Evolutionary conservation across 306 rosid genomes (phyloP), one percentile per base, ranked within the genome.

Genomic region (Begonia peltatifolia): DNA sequence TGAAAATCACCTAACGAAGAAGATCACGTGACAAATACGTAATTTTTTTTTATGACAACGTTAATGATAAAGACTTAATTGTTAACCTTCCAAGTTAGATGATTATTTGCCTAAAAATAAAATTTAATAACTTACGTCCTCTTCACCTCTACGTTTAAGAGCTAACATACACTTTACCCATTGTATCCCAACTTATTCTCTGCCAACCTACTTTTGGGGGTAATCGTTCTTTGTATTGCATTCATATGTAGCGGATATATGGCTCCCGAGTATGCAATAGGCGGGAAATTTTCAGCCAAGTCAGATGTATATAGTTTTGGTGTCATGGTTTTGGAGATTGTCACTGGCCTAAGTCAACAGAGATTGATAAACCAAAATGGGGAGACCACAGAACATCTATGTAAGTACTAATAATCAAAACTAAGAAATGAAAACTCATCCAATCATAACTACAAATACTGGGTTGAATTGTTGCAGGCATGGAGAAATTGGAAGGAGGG

Each of bases 401-500:
- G 76, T 71, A 42, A 12, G 59, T 65, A 12, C 50, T 6, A 7
- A 49, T 12, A 50, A 50, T 44, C 14, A 44, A 10, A 1, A 11
- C 9, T 44, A n/a, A 44, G 48, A 6, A 50, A 15, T 20, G 20
- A 3, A 6, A 22, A 16, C 9, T 17, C 14, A 14, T 46, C 13
- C 3, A 5, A 12, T 2, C 43, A 43, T 18, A 43, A 9, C 10
- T 46, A 22, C 16, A 14, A 22, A 14, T 30, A 47, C 12, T 46
- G 14, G 9, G 18, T 14, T 38, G 14, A 47, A 58, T 58, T 46
- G 23, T 13, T 57, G 55, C 56, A 73, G 80, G 73, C 66, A 47
- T 80, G 87, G 82, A 70, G 46, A 48, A 60, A 58, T 14, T 76
- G 71, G 77, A 59, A 46, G 9, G 60, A 74, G 1, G 61, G 75